Conservation (phyloP, 2,329 filamentous ascomycete species). For the Diaporthe australafricana region DNA sequence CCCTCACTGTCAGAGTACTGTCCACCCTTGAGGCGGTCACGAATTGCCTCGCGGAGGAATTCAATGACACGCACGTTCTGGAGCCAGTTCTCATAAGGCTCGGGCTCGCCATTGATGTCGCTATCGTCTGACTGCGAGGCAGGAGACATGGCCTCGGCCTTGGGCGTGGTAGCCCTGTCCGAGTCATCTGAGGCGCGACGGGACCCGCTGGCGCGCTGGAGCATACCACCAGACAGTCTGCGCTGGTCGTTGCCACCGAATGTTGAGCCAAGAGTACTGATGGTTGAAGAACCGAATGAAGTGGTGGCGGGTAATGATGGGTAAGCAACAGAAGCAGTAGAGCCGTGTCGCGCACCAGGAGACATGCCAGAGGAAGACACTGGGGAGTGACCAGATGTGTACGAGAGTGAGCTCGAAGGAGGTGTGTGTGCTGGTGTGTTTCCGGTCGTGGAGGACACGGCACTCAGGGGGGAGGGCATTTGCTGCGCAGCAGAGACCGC, state of each 20-base stretch:
- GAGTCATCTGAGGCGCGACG: conserved; percentile 54
- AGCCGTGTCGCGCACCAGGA: conserved; percentile 72
- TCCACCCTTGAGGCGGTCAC: conserved; percentile 65
- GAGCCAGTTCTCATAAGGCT: conserved; percentile 73
- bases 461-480: conserved; percentile 70
- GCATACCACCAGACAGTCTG: conserved; percentile 74
- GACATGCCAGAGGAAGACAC: conserved; percentile 78
- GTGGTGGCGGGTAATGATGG: conserved; percentile 80
- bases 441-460: conserved; percentile 64
- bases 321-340: conserved; percentile 74
- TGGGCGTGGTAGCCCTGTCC: conserved; percentile 57
- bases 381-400: conserved; percentile 82
- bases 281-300: conserved; percentile 75
- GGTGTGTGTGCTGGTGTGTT: conserved; percentile 84
- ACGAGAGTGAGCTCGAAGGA: conserved; percentile 80
- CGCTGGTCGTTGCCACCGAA: conserved; percentile 71
- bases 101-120: conserved; percentile 67
- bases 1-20: conserved; percentile 60
- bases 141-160: conserved; percentile 56
- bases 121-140: conserved; percentile 68
- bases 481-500: conserved; percentile 60
- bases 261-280: conserved; percentile 77
- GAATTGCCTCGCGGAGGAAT: conserved; percentile 68
- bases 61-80: conserved; percentile 76
- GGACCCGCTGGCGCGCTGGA: conserved; percentile 67